Conservation (phyloP, 2,329 filamentous ascomycete genomes). For the Ophiostoma montium region DNA sequence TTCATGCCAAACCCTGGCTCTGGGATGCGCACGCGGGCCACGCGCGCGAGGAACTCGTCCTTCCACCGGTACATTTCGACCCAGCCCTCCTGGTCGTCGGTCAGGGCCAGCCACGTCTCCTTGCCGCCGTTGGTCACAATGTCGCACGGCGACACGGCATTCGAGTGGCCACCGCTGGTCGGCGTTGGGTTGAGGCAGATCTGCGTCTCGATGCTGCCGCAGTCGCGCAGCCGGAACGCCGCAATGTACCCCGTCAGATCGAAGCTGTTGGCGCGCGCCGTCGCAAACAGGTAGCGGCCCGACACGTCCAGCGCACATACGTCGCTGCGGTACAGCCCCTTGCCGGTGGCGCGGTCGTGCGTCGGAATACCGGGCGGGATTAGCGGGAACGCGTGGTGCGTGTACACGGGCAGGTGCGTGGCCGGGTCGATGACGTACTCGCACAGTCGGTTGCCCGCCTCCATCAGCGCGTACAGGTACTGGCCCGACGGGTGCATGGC, state of each 20-base stretch:
- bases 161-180: conserved; percentile 77
- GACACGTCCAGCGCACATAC: conserved; percentile 61
- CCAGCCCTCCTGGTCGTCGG: conserved; percentile 77
- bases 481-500: conserved; percentile 65
- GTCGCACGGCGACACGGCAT: conserved; percentile 71
- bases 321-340: conserved; percentile 65
- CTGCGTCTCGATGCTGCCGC: conserved; percentile 61
- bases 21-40: conserved; percentile 61
- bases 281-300: conserved; percentile 68
- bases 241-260: conserved; percentile 70
- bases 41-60: conserved; percentile 64
- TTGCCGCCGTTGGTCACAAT: conserved; percentile 56
- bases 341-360: conserved; percentile 24
- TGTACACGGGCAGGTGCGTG: conserved; percentile 66
- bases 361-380: conserved; percentile 57
- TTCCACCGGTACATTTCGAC: conserved; percentile 80
- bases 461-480: conserved; percentile 78
- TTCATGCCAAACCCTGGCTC: conserved; percentile 95
- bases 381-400: conserved; percentile 59
- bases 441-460: conserved; percentile 71
- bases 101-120: conserved; percentile 59
- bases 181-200: conserved; percentile 72
- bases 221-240: conserved; percentile 56
- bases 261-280: conserved; percentile 63
- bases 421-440: conserved; percentile 66